Conservation (phyloP, 257 asterid genomes). For the Euphrasia confusa region DNA sequence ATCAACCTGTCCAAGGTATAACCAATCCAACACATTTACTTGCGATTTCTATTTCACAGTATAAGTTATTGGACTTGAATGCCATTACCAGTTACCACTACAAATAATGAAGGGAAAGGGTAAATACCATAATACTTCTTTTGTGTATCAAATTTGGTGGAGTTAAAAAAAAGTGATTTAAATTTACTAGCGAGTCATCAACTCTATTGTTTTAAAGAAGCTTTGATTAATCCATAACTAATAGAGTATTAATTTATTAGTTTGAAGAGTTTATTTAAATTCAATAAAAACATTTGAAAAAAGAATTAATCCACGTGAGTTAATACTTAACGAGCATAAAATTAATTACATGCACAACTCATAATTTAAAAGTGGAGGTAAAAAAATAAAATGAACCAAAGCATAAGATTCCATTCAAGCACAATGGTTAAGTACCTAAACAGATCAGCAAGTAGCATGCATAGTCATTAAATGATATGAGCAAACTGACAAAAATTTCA, state of each 20-base stretch:
- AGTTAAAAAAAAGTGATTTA: too few species aligned
- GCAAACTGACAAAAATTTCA: conserved; percentile 6
- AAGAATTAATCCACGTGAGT: not conserved
- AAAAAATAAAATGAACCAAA: not conserved
- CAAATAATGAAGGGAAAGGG: too few species aligned
- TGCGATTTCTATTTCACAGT: not conserved
- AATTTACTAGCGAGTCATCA: too few species aligned
- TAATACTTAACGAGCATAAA: not conserved
- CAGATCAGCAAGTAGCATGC: conserved; percentile 19
- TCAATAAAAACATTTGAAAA: not conserved
- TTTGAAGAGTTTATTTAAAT: not conserved
- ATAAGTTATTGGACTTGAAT: too few species aligned
- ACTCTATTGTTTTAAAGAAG: too few species aligned
- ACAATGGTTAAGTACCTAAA: conserved; percentile 10
- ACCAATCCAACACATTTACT: conserved; percentile 21
- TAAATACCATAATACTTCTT: too few species aligned
- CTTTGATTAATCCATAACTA: not conserved
- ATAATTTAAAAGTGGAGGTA: not conserved
- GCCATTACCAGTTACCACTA: too few species aligned
- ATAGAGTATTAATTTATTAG: not conserved
- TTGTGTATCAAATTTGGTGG: too few species aligned
- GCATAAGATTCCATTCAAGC: not conserved
- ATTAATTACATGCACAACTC: not conserved
- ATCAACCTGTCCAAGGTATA: conserved; percentile 39
- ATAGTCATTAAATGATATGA: conserved; percentile 1